These are phyloP conservation scores for Schizophyllum amplum DNA, from an alignment of 1,284 basidiomycete species.

Conservation along the genomic window DNA sequence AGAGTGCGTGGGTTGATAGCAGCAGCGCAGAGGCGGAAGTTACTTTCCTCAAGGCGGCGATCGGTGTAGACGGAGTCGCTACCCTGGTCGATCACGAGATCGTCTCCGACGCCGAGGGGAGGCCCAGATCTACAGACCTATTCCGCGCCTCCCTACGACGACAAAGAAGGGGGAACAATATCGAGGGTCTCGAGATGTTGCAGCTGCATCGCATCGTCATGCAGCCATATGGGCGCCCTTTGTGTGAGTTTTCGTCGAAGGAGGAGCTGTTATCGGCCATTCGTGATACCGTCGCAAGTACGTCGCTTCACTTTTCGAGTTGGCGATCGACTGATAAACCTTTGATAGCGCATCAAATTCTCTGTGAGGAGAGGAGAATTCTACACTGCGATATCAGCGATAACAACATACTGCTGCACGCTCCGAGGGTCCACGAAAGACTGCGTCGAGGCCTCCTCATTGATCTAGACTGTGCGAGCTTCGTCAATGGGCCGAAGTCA, in stretches of 20 bases:
- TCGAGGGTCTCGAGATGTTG: neutral
- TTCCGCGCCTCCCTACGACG: neutral
- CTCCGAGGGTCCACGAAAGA: neutral
- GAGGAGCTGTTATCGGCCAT: conserved; percentile 8
- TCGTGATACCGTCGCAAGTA: conserved; percentile 7
- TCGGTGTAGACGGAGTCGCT: neutral
- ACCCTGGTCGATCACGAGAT: neutral
- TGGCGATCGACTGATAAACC: neutral
- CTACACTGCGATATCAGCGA: conserved; percentile 6
- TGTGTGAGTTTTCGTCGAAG: neutral
- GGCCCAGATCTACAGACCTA: neutral
- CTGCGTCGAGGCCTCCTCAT: conserved; percentile 7
- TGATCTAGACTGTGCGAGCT: neutral
- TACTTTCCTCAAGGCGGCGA: neutral
- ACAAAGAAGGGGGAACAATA: neutral
- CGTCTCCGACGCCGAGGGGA: neutral
- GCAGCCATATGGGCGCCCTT: neutral
- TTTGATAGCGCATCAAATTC: conserved; percentile 2
- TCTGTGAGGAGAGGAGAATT: neutral
- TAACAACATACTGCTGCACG: conserved; percentile 5
- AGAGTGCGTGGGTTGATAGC: conserved; percentile 4
- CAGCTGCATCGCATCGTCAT: conserved; percentile 2
- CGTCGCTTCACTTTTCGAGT: neutral
- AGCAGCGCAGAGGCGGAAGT: conserved; percentile 3
- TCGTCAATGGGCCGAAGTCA: neutral